Conservation (phyloP, 1,284 basidiomycete species). For the Sporisorium exsertum region DNA sequence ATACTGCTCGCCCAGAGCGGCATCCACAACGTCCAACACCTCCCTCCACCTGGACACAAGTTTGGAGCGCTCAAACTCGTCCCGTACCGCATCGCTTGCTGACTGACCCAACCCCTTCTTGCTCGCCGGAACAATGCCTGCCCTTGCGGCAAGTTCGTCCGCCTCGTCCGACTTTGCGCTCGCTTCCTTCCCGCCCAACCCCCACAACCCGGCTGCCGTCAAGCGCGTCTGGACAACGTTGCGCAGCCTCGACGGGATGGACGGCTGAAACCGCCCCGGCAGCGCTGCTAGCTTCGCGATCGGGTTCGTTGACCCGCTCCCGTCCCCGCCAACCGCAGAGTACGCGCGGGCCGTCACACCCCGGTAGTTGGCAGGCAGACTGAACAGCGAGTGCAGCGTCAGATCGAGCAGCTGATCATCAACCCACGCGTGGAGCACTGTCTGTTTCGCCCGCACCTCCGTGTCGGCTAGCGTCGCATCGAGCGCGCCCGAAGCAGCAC, state of each 20-base stretch:
- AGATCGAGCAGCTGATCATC: constrained; percentile 57
- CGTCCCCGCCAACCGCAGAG: constrained; percentile 19
- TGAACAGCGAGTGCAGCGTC: constrained; percentile 58
- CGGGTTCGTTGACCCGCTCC: neutral
- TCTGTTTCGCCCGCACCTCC: constrained; percentile 14
- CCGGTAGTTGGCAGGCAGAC: constrained; percentile 55
- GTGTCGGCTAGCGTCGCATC: constrained; percentile 20
- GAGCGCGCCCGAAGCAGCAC: constrained; percentile 22
- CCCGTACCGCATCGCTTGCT: constrained; percentile 31
- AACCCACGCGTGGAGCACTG: constrained; percentile 49
- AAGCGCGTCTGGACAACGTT: constrained; percentile 55
- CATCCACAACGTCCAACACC: constrained; percentile 36
- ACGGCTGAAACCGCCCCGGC: constrained; percentile 32
- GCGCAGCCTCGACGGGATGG: constrained; percentile 53
- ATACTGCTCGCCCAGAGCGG: constrained; percentile 6
- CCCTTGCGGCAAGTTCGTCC: constrained; percentile 41
- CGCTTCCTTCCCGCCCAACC: constrained; percentile 51
- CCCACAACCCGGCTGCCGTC: constrained; percentile 45
- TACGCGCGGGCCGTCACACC: constrained; percentile 47
- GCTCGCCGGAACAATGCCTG: constrained; percentile 35
- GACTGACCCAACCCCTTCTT: constrained; percentile 36
- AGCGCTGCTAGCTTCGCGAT: constrained; percentile 18
- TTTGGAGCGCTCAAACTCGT: constrained; percentile 46
- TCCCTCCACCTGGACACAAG: constrained; percentile 30
- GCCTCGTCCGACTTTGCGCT: constrained; percentile 29